Base-by-base conservation (phyloP, 352 stramenopile species). In the Pythium volutum region DNA sequence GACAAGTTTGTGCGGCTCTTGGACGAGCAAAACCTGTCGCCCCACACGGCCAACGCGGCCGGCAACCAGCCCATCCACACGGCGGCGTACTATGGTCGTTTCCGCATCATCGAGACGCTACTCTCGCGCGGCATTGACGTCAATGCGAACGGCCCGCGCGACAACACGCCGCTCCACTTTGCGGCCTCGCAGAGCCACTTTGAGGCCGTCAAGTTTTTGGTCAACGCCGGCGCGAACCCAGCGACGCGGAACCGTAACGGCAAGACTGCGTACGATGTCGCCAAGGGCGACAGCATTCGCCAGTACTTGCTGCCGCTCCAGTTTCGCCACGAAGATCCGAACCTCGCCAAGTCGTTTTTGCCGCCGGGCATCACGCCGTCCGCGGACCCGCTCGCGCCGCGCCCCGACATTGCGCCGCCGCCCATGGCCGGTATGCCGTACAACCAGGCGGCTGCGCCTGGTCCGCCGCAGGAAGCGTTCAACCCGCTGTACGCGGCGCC, bases 11-110 rank as follows among this genome's bases (percentile, higher is more conserved):
- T 77, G 41, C 64, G 69, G 33, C 64, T 93, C 61, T 57, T 95
- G 46, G 85, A 96, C 45, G 84, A 90, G 50, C 64, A 68, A 38
- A 76, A 91, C 26, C 61, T 93, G 25, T 79, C 86, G 59, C 74
- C 79, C 1, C 91, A 84, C 64, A 79, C 77, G 41, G 77, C 76
- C 34, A 95, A 89, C 54, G 68, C 74, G 5, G 85, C 78, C 0
- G 88, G 88, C 15, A 93, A 93, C 58, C 67, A 88, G 60, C 81
- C 87, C 49, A 84, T 96, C 49, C 88, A 96, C 67, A 93, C 87
- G 42, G 87, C 87, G 3, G 70, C 85, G 46, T 95, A 96, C 71
- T 77, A 91, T 55, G 88, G 88, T 5, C 83, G 81, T 49, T 64
- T 93, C 23, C 60, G 73, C 46, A 81, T 96, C 41, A 54, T 96